Base-by-base conservation (phyloP, 2,329 filamentous ascomycete species). In the Sarocladiaceae sp. region DNA sequence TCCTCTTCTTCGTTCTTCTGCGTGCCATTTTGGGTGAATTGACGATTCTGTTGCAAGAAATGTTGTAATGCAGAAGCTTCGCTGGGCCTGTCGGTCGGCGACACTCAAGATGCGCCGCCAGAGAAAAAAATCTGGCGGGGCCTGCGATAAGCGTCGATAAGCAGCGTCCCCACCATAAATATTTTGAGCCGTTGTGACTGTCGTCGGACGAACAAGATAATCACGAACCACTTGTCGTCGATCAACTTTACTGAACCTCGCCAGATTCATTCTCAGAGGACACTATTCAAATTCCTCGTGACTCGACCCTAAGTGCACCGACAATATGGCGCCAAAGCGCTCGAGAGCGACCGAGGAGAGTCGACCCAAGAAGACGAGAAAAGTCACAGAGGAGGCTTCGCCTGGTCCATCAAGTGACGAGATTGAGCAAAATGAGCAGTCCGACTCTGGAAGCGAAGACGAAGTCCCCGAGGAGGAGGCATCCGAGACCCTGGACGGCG, bases 1-100 rank as follows among this genome's bases (percentile, higher is more conserved):
- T 96, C 67, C 90, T 85, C 80, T 93, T 96, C 77, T 96, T 97
- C 50, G 83, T 84, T 64, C 90, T 79, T 72, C 80, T 80, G 68
- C 86, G 87, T 31, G 89, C 90, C 92, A 96, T 96, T 63, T 55
- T 64, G 58, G 54, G n/a, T 54, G 22, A 44, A 35, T 37, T 52
- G 35, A 10, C 17, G 31, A 20, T 37, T 26, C 35, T 55, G n/a
- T n/a, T n/a, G 44, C 56, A 40, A 36, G 56, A n/a, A 22, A 23
- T 53, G 47, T 22, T 48, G 29, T 48, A 15, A n/a, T 23, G 28
- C 33, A 15, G 28, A 25, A 18, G 33, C 51, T 47, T 25, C 29
- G 20, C 18, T 12, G 12, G 26, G 31, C 12, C 12, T 22, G 12
- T n/a, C 28, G 18, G 22, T 25, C 5, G 28, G 25, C 10, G 17